phyloP scores from a whole-genome alignment of 371 early-diverging fungal species.

The Rhizopus delemar region DNA sequence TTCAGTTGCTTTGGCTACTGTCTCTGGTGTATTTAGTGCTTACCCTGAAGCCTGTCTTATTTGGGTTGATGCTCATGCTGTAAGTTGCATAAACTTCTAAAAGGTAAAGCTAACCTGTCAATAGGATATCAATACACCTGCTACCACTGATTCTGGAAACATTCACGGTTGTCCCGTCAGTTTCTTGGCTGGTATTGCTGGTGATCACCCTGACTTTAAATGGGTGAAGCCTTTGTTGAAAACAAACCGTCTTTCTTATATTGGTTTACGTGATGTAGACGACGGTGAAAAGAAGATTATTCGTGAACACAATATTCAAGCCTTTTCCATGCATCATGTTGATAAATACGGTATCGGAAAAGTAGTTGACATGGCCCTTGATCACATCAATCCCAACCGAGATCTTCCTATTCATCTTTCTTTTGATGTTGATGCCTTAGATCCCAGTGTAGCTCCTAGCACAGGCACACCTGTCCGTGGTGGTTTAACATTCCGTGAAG shows the following conservation, averaged over 20 bases:
- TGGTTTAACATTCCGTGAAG: slow-evolving; percentile 90
- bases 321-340: slow-evolving; percentile 96
- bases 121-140: slow-evolving; percentile 95
- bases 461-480: slow-evolving; percentile 97
- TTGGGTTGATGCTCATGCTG: slow-evolving; percentile 97
- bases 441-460: slow-evolving; percentile 92
- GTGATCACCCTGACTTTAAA: slow-evolving; percentile 67
- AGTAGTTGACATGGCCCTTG: slow-evolving; percentile 93
- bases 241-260: slow-evolving; percentile 84
- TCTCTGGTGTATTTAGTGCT: slow-evolving; percentile 79
- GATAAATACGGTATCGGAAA: slow-evolving; percentile 93
- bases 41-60: slow-evolving; percentile 88
- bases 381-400: slow-evolving; percentile 82
- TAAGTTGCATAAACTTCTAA: slow-evolving; percentile 44
- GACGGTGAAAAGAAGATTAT: slow-evolving; percentile 82
- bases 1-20: slow-evolving; percentile 89
- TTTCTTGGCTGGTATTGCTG: slow-evolving; percentile 85
- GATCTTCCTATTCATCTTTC: slow-evolving; percentile 87
- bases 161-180: slow-evolving; percentile 95
- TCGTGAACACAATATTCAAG: slow-evolving; percentile 79
- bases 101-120: slow-evolving; percentile 7
- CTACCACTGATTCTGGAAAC: slow-evolving; percentile 86
- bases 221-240: slow-evolving; percentile 86
- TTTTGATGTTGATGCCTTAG: slow-evolving; percentile 96
- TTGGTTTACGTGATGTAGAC: slow-evolving; percentile 96